A percentile compares a stretch with the other conserved stretches of the same genome.
Conservation (phyloP, 768 basidiomycete species). For the Lactarius indigo region DNA sequence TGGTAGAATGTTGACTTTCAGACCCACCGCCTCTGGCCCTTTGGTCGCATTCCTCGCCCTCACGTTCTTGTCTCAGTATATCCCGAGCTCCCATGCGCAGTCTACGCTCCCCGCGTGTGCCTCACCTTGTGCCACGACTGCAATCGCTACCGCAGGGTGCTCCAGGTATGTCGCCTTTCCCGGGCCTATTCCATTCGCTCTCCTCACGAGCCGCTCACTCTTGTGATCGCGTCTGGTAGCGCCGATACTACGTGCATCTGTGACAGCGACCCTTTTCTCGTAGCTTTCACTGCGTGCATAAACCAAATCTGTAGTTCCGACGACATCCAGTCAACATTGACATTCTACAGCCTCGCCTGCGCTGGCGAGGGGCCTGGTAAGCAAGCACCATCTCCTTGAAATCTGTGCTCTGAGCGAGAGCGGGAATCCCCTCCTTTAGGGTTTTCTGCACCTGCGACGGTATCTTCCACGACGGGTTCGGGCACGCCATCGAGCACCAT, state of each 20-base stretch:
- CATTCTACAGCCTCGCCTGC: background rate
- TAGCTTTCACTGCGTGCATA: background rate
- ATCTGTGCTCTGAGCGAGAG: background rate
- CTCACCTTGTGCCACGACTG: background rate
- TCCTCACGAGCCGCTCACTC: background rate
- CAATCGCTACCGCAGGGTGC: background rate
- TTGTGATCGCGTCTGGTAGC: background rate
- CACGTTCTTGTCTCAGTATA: background rate
- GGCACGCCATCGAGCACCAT: background rate
- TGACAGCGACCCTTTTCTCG: background rate
- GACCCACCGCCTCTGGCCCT: background rate
- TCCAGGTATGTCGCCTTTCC: background rate
- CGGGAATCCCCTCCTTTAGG: background rate
- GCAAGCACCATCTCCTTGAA: background rate
- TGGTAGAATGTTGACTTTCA: background rate
- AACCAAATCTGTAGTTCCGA: background rate
- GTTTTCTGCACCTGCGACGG: background rate
- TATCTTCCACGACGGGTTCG: background rate
- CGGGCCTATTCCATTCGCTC: background rate
- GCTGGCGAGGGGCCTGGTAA: background rate
- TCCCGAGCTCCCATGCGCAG: conserved; percentile 1
- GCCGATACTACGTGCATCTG: background rate
- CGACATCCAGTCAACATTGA: background rate
- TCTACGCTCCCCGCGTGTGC: background rate
- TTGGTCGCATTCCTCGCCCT: background rate